Evolutionary conservation across 2,329 filamentous ascomycete genomes (phyloP).

Genomic region (Dactylellina cionopaga): DNA sequence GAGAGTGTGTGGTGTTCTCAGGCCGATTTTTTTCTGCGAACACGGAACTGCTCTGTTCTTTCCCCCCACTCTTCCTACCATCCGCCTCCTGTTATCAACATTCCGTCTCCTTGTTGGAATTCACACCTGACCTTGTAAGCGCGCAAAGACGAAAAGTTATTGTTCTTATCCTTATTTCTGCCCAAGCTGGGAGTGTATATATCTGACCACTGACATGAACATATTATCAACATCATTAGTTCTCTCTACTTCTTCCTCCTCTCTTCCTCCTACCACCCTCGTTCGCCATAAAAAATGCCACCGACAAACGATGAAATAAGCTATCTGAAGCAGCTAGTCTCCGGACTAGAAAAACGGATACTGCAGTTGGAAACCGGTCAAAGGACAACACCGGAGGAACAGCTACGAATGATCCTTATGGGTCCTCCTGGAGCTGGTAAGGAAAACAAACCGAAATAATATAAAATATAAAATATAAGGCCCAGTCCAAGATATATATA

Average conservation of each 20-base stretch:
- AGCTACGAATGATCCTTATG: constrained; percentile 96
- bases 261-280: constrained; percentile 54
- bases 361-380: constrained; percentile 79
- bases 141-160: too few relatives aligned
- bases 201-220: background rate
- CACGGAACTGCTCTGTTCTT: background rate
- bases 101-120: background rate
- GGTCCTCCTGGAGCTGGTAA: constrained; percentile 95
- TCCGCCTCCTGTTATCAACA: background rate
- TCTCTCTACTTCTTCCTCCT: constrained; percentile 56
- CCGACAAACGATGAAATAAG: constrained; percentile 86
- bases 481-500: background rate
- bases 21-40: background rate
- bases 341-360: constrained; percentile 84
- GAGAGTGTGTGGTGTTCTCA: too few relatives aligned
- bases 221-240: constrained; percentile 53
- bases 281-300: constrained; percentile 71
- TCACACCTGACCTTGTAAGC: background rate
- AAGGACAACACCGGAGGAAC: constrained; percentile 66
- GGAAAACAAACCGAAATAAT: constrained; percentile 59
- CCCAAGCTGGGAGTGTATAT: too few relatives aligned
- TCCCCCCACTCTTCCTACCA: background rate
- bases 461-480: background rate
- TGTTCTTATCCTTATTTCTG: too few relatives aligned
- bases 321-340: constrained; percentile 83